Evolutionary conservation across 2,329 filamentous ascomycete species (phyloP), one percentile per base, ranked within the genome.

Genomic region (Tolypocladium cylindrosporum): DNA sequence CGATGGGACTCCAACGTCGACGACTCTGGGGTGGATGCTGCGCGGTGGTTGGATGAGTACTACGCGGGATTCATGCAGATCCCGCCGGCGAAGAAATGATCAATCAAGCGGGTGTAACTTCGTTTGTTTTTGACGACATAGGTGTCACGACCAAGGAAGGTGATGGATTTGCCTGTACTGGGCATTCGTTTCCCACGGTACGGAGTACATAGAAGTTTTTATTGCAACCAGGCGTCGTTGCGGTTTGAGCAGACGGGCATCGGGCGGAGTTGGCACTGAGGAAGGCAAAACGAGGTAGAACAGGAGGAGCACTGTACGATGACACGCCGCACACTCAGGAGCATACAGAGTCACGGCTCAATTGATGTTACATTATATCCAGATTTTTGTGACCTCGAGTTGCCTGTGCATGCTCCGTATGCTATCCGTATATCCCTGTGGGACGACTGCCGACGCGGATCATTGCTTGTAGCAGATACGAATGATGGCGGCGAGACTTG

Each of bases 41-140:
- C 80, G 36, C 72, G 69, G 60, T 83, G 80, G 80, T 70, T 83
- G 31, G 79, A 83, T 62, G 67, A 69, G 19, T 84, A 84, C 64
- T 83, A 81, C 62, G 73, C 74, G 50, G 76, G 78, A 34, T 83
- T 84, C 66, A 71, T 83, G 68, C 74, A 82, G 66, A 66, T 82
- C 41, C 79, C 79, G n/a, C 61, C 57, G 19, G 4, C 39, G 40
- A 36, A 9, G 21, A 34, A 37, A n/a, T 48, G 27, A 39, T 9
- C 9, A n/a, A 16, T 27, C 41, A 48, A 52, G 14, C 19, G 27
- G 34, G 31, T 11, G 21, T 5, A 8, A 5, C n/a, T n/a, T 6
- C n/a, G 7, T 9, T 21, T 41, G 6, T 53, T 11, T 31, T 51
- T 24, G 6, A 19, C 31, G 3, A 8, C 48, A 34, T 5, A n/a